Evolutionary conservation across 2,329 filamentous ascomycete genomes (phyloP), one percentile per base, ranked within the genome.

Genomic region (Verticillium klebahnii): DNA sequence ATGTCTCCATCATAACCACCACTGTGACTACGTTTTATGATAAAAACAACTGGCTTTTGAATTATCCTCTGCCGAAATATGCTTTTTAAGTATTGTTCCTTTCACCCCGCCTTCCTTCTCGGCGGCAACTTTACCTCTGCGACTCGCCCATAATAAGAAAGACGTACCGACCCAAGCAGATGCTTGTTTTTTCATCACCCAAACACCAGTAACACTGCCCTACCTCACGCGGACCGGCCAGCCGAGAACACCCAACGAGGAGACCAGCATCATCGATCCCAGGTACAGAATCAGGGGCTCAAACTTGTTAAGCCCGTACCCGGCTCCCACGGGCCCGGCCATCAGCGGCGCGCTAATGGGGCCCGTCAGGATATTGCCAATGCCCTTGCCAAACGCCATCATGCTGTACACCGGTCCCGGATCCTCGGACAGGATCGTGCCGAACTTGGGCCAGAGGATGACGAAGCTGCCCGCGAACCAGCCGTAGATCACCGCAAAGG

Each of bases 401-500:
- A 72, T 61, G 57, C 68, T 69, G 34, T 65, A 70, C 0, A 71
- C 67, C 1, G 65, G 66, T 14, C 66, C 64, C 0, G 70, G 70
- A 56, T 72, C 70, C 11, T 71, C 69, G 0, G 69, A 69, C 2
- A 72, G 62, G 14, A 67, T 62, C 0, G 67, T 62, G 8, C 70
- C 69, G 57, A 72, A 71, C 52, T 70, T 71, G 2, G 67, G 61
- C 69, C 67, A 71, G 15, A 68, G 62, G 11, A 70, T 63, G 2
- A 65, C 64, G 60, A 67, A 73, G 0, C 64, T 68, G 4, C 83
- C 80, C 0, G 84, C 83, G 60, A 87, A 87, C 71, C 85, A 81
- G 1, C 85, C 85, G 66, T 83, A 88, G 0, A 78, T 71, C 2
- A 85, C 69, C 5, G 81, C 77, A 66, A 87, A 88, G 1, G 80